Conservation (phyloP, 129 eudicot genomes). For the Escallonia rubra region DNA sequence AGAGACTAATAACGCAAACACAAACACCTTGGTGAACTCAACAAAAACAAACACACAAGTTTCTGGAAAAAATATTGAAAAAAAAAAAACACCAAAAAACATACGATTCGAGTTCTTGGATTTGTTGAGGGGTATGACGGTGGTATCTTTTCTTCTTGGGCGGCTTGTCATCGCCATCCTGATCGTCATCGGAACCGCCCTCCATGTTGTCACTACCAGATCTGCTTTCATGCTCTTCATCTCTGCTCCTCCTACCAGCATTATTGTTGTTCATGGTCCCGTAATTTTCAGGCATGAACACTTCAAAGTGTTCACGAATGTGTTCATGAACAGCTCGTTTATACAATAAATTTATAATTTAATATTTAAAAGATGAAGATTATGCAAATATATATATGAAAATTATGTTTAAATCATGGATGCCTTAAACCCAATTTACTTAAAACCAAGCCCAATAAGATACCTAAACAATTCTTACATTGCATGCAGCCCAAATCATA, state of each 20-base stretch:
- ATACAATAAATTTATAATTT: too few relatives aligned
- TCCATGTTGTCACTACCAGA: slow-evolving; percentile 97
- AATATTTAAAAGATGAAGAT: too few relatives aligned
- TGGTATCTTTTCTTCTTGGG: slow-evolving; percentile 91
- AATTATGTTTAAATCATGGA: too few relatives aligned
- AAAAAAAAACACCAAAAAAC: not conserved
- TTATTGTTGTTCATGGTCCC: slow-evolving; percentile 7
- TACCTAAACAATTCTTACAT: too few relatives aligned
- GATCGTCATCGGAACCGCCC: slow-evolving; percentile 89
- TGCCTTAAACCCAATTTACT: too few relatives aligned
- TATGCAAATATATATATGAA: too few relatives aligned
- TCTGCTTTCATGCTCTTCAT: slow-evolving; percentile 97
- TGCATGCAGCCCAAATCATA: too few relatives aligned
- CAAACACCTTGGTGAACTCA: not conserved
- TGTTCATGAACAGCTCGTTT: too few relatives aligned
- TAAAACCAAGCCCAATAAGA: too few relatives aligned
- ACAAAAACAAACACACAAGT: not conserved
- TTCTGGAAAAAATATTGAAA: not conserved
- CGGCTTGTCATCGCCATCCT: slow-evolving; percentile 77
- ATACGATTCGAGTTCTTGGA: slow-evolving; percentile 91
- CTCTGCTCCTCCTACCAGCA: slow-evolving; percentile 67
- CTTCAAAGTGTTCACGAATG: too few relatives aligned
- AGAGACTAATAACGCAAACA: slow-evolving; percentile 35
- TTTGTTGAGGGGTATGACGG: slow-evolving; percentile 98
- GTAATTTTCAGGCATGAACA: slow-evolving; percentile 52